Conservation (phyloP, 2,329 filamentous ascomycete genomes). For the Alternaria sp. region DNA sequence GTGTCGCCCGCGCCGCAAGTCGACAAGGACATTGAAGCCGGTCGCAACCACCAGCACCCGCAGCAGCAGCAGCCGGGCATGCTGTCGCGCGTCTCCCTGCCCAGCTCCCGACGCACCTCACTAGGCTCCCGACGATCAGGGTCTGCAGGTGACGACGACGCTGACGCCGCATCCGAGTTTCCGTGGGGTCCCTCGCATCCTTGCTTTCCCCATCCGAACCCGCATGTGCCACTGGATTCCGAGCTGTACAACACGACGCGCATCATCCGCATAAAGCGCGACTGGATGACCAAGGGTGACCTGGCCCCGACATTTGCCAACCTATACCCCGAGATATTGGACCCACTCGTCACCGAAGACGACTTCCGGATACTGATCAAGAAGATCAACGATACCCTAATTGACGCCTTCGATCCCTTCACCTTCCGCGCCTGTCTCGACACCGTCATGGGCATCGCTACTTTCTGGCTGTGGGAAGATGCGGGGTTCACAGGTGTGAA, state of each 20-base stretch:
- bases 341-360: conserved; percentile 82
- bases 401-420: conserved; percentile 82
- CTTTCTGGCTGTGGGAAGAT: conserved; percentile 96
- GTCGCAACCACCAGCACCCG: background rate
- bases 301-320: conserved; percentile 93
- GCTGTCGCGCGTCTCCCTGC: conserved; percentile 35
- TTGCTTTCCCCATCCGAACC: conserved; percentile 92
- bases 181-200: conserved; percentile 95
- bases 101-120: conserved; percentile 38
- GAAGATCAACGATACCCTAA: conserved; percentile 79
- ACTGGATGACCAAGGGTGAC: conserved; percentile 91
- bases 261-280: conserved; percentile 88
- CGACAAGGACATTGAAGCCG: conserved; percentile 40
- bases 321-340: conserved; percentile 93
- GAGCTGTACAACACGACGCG: conserved; percentile 79
- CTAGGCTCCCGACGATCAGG: conserved; percentile 33
- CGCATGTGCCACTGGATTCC: conserved; percentile 83
- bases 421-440: conserved; percentile 80
- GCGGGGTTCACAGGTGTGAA: conserved; percentile 80
- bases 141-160: conserved; percentile 23
- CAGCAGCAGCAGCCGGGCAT: conserved; percentile 5
- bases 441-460: conserved; percentile 78
- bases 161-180: conserved; percentile 61
- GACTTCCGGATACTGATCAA: conserved; percentile 86
- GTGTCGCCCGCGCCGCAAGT: conserved; percentile 17